Conservation (phyloP, 495 filamentous ascomycete genomes). For the Podospora australis region DNA sequence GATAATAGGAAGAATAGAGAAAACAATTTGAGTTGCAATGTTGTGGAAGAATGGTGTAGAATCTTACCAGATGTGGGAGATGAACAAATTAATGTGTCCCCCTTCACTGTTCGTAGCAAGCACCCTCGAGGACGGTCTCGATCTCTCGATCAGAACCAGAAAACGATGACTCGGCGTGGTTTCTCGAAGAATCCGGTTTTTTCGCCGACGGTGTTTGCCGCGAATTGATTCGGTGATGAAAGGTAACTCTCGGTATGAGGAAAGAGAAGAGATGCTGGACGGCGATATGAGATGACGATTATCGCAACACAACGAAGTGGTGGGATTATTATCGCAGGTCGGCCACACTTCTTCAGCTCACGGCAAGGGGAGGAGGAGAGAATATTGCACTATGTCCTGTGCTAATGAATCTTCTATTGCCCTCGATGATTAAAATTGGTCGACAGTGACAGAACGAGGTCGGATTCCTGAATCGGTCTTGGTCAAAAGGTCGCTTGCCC, state of each 20-base stretch:
- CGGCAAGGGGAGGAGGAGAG: conserved; percentile 20
- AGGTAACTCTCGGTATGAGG: too few relatives aligned
- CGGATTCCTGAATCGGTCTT: conserved; percentile 19
- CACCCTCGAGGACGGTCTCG: conserved; percentile 18
- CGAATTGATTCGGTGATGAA: too few relatives aligned
- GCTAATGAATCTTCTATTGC: conserved; percentile 31
- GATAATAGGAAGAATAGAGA: not conserved
- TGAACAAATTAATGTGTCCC: conserved; percentile 99
- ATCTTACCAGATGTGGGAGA: conserved; percentile 81
- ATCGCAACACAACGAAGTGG: conserved; percentile 1
- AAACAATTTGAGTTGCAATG: not conserved
- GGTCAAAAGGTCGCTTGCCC: too few relatives aligned
- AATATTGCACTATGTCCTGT: conserved; percentile 29
- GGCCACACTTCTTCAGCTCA: conserved; percentile 21
- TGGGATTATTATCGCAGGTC: conserved; percentile 6
- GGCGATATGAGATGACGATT: conserved; percentile 9
- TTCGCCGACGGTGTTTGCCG: conserved; percentile 11
- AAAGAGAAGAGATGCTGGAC: too few relatives aligned
- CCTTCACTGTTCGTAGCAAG: conserved; percentile 42
- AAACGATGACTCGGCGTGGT: conserved; percentile 13
- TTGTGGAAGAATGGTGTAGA: conserved; percentile 7
- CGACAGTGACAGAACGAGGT: conserved; percentile 29
- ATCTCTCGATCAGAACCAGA: conserved; percentile 31
- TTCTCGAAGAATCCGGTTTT: conserved; percentile 1
- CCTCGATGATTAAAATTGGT: conserved; percentile 27